Evolutionary conservation across 352 stramenopile species (phyloP).

Genomic region (Pythium brachiatum): DNA sequence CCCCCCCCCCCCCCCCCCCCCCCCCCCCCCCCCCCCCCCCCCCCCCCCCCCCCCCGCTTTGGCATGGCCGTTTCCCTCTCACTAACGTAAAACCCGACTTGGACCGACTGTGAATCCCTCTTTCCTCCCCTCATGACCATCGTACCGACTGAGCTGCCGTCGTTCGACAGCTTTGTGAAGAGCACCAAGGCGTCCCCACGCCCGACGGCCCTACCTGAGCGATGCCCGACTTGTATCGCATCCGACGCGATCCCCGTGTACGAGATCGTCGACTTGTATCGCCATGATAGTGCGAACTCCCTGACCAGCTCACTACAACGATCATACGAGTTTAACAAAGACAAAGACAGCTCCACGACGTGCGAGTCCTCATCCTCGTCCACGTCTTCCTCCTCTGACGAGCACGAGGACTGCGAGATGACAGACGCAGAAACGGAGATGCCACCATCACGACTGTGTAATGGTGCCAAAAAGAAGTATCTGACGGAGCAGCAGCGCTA

Average conservation of each 20-base stretch:
- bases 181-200: constrained; percentile 10
- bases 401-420: constrained; percentile 11
- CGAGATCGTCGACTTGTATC: constrained; percentile 10
- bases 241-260: background rate
- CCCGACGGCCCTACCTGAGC: background rate
- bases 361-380: background rate
- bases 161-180: constrained; percentile 16
- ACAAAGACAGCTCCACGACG: background rate
- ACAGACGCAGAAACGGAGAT: background rate
- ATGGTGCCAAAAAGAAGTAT: constrained; percentile 11
- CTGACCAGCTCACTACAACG: background rate
- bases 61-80: no score
- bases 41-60: no score
- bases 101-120: no score
- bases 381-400: constrained; percentile 3
- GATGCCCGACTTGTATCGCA: constrained; percentile 2
- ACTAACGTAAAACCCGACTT: no score
- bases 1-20: no score
- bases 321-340: background rate
- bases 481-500: constrained; percentile 37
- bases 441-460: background rate
- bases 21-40: no score
- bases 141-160: constrained; percentile 7
- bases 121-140: constrained; percentile 1
- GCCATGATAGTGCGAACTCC: background rate